A percentile compares a stretch with the other conserved stretches of the same genome.
These are phyloP conservation scores for Cladosporium cucumerinum DNA, from an alignment of 2,329 filamentous ascomycete species.

Conservation along the genomic window DNA sequence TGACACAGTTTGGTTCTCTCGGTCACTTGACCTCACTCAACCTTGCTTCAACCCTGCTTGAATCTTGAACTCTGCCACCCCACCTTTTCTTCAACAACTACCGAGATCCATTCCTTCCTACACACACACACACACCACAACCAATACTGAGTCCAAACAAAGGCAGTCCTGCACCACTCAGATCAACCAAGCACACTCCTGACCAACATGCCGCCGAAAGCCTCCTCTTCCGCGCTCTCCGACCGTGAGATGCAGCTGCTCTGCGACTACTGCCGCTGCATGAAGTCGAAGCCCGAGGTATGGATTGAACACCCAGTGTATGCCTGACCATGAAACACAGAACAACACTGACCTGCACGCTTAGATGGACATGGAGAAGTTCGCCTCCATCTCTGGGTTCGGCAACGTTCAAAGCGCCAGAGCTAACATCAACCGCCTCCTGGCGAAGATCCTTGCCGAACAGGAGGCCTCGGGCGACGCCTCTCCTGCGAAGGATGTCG, in stretches of 20 bases:
- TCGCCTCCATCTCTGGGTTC: neutral
- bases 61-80: neutral
- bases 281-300: conserved; percentile 16
- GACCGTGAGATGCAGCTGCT: conserved; percentile 11
- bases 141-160: too few relatives aligned
- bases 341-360: neutral
- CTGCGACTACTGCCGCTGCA: conserved; percentile 1
- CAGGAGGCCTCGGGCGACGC: neutral
- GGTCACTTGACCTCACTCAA: neutral
- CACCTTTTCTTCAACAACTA: neutral
- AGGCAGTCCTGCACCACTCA: neutral
- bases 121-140: neutral
- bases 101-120: neutral
- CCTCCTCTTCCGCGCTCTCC: neutral
- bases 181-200: neutral
- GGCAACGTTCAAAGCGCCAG: neutral
- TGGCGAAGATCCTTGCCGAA: neutral
- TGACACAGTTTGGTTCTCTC: neutral
- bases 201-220: neutral
- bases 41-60: neutral
- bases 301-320: neutral
- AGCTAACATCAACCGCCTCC: neutral
- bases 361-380: conserved; percentile 12
- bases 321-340: neutral
- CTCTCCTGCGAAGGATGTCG: neutral